A percentile compares a stretch with the other conserved stretches of the same genome.
Conservation (phyloP, 257 asterid genomes). For the Paraleonurus japonicus region DNA sequence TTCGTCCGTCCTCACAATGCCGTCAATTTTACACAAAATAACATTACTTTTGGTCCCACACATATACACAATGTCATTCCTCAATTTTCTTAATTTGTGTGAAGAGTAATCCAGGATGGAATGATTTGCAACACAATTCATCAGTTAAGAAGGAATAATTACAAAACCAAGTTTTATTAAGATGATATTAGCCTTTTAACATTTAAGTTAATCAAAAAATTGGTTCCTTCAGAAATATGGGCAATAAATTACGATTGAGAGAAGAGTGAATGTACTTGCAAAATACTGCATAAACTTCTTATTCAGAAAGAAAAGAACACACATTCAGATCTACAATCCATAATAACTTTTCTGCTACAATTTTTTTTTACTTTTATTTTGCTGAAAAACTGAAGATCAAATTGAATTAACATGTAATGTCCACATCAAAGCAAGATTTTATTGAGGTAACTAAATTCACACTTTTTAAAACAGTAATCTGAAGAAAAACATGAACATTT, state of each 20-base stretch:
- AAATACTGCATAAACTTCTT: neutral
- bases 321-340: slow-evolving; percentile 30
- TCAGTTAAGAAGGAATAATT: too few species aligned
- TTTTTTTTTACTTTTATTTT: slow-evolving; percentile 32
- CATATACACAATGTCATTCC: too few species aligned
- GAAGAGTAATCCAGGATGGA: too few species aligned
- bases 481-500: neutral
- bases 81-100: too few species aligned
- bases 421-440: slow-evolving; percentile 15
- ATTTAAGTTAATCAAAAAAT: neutral
- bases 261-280: neutral
- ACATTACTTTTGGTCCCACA: too few species aligned
- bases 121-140: too few species aligned
- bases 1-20: too few species aligned
- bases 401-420: slow-evolving; percentile 22
- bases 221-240: neutral
- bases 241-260: neutral
- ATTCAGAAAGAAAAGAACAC: slow-evolving; percentile 17
- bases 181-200: neutral
- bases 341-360: slow-evolving; percentile 10
- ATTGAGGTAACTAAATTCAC: neutral
- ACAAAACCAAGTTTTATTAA: neutral
- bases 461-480: neutral
- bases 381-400: slow-evolving; percentile 29
- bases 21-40: too few species aligned